phyloP scores from a whole-genome alignment of 2,329 filamentous ascomycete species.

The Aspergillus alliaceus region DNA sequence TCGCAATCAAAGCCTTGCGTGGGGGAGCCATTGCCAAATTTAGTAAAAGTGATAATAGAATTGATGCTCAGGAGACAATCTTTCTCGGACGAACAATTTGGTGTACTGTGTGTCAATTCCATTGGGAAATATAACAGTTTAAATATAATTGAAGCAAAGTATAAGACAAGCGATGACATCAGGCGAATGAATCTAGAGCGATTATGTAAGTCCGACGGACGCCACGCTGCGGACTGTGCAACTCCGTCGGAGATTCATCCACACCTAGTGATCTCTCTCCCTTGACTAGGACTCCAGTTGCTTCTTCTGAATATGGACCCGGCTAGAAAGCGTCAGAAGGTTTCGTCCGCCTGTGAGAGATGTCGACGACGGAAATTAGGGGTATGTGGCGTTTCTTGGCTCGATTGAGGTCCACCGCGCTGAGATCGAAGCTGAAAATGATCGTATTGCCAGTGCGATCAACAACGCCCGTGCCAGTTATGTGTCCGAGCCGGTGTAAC shows the following conservation, averaged over 20 bases:
- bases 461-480: not conserved
- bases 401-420: not conserved
- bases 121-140: not conserved
- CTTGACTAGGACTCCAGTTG: not conserved
- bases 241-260: not conserved
- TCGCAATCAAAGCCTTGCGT: constrained; percentile 2
- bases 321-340: constrained; percentile 1
- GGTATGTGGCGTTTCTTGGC: not conserved
- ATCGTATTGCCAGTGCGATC: not conserved
- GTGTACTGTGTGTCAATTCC: not conserved
- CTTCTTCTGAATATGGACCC: not conserved
- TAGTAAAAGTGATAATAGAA: not conserved
- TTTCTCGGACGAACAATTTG: too few relatives aligned
- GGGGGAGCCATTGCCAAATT: not conserved
- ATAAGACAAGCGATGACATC: not conserved
- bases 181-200: not conserved
- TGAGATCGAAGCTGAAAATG: not conserved
- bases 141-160: not conserved
- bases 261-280: not conserved
- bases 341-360: not conserved
- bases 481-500: constrained; percentile 1
- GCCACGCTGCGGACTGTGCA: not conserved
- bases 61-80: too few relatives aligned
- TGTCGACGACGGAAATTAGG: not conserved
- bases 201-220: not conserved